Base-by-base conservation (phyloP, 1,284 basidiomycete genomes). In the Exobasidium rhododendri region DNA sequence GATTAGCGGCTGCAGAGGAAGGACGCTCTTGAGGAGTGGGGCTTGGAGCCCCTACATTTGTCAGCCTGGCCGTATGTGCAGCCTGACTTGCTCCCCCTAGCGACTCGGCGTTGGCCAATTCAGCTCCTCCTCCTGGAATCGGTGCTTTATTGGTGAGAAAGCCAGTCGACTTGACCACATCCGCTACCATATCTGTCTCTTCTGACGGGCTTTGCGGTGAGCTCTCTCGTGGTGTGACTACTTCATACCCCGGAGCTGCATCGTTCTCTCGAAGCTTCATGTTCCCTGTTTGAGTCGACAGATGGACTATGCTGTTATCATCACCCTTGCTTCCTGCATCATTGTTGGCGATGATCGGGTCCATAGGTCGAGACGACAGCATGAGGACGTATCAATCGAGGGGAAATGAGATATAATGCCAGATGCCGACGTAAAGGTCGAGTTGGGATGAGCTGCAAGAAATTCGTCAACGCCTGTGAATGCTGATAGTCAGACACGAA, bases 331-430 rank as follows among this genome's bases (percentile, higher is more conserved):
- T 17, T 40, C 35, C 35, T 10, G 7, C 35, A 17, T 40, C 10
- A 10, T 7, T 10, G 28, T 50, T 17, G 4, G 14, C 26, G 59
- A 71, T 56, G 65, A 71, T 71, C 17, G 63, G 63, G 20, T 67
- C 61, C 67, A 71, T 71, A n/a, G 69, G 71, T 52, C 63, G 66
- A 40, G 69, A 61, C 22, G 70, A 70, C n/a, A 72, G 50, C 70
- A 72, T 72, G n/a, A n/a, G n/a, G n/a, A n/a, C n/a, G n/a, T n/a
- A n/a, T n/a, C n/a, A n/a, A n/a, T n/a, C n/a, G n/a, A n/a, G n/a
- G n/a, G n/a, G n/a, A n/a, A n/a, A n/a, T n/a, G n/a, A n/a, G n/a
- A n/a, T n/a, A n/a, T n/a, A n/a, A n/a, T n/a, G n/a, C n/a, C n/a
- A n/a, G n/a, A n/a, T n/a, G n/a, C n/a, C n/a, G n/a, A n/a, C n/a